Evolutionary conservation across 2,329 filamentous ascomycete species (phyloP).

Genomic region (Fusarium irregulare): DNA sequence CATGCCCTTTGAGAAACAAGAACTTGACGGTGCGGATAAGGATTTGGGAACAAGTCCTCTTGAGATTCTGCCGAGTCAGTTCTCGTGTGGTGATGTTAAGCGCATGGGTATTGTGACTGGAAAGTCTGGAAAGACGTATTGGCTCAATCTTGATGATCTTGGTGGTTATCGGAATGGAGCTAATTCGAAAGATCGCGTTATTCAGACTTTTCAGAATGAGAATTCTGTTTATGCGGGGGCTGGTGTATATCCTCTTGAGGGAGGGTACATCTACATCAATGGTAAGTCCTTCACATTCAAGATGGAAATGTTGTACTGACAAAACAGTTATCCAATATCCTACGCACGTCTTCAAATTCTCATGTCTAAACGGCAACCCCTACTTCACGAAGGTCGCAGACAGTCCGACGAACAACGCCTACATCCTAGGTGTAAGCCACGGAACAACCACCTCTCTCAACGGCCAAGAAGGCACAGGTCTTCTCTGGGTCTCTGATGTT

Average conservation of each 20-base stretch:
- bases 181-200: slow-evolving; percentile 54
- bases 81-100: slow-evolving; percentile 57
- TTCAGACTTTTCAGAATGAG: slow-evolving; percentile 58
- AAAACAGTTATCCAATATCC: slow-evolving; percentile 65
- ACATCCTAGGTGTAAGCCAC: slow-evolving; percentile 66
- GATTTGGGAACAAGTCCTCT: slow-evolving; percentile 62
- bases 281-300: no score
- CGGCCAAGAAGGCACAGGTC: slow-evolving; percentile 64
- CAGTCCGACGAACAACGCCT: slow-evolving; percentile 61
- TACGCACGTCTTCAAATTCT: slow-evolving; percentile 69
- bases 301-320: no score
- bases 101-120: slow-evolving; percentile 63
- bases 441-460: slow-evolving; percentile 67
- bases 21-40: slow-evolving; percentile 62
- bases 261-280: slow-evolving; percentile 62
- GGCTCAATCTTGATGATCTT: slow-evolving; percentile 55
- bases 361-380: slow-evolving; percentile 62
- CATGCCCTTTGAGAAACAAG: slow-evolving; percentile 64
- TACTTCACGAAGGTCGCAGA: slow-evolving; percentile 65
- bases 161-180: slow-evolving; percentile 55
- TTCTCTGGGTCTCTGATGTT: slow-evolving; percentile 68
- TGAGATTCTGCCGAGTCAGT: slow-evolving; percentile 55
- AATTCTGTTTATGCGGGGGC: slow-evolving; percentile 61
- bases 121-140: slow-evolving; percentile 63
- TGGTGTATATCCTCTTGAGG: slow-evolving; percentile 61